Evolutionary conservation across 2,329 filamentous ascomycete species (phyloP), one percentile per base, ranked within the genome.

Genomic region (Ceratocystis ficicola): DNA sequence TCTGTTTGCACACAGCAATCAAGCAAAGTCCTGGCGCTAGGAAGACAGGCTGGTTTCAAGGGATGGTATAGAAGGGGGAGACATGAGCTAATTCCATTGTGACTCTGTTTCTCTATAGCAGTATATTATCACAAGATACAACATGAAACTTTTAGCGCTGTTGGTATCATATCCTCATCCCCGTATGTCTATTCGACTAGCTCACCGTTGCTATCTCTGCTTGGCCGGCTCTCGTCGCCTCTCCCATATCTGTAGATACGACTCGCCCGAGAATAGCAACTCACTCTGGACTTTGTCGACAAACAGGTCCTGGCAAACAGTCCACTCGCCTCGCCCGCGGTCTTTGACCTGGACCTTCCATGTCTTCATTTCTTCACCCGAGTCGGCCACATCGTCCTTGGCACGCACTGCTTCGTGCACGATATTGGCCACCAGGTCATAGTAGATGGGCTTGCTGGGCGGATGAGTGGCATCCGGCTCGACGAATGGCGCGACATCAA

Each of bases 241-340:
- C 79, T 97, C 94, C 94, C 94, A 97, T 57, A 99, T 85, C 83
- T 97, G 95, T 67, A 97, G 77, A 79, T 97, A 97, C 66, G 89
- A 89, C 80, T 99, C 94, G 64, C 93, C 90, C 0, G 95, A 87
- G 72, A 96, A 95, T 70, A 99, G 74, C 71, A 95, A 82, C 78
- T 99, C 93, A 69, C 84, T 89, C 75, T 93, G 88, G 22, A 94
- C 88, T 75, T 87, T 86, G 73, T 96, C 89, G 5, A 99, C 93
- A 73, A 88, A 96, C 70, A 99, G 74, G 77, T 99, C 94, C 78
- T 99, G 94, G 66, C 92, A 87, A 67, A 95, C 88, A 64, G 95
- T 84, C 94, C 94, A 99, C 74, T 95, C 88, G 44, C 89, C 87
- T 25, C 87, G 82, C 28, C 85, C 87, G 73, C 89, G 87, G 73